These are phyloP conservation scores for Coleophoma eucalyptorum DNA, from an alignment of 2,329 filamentous ascomycete genomes.

Conservation along the genomic window DNA sequence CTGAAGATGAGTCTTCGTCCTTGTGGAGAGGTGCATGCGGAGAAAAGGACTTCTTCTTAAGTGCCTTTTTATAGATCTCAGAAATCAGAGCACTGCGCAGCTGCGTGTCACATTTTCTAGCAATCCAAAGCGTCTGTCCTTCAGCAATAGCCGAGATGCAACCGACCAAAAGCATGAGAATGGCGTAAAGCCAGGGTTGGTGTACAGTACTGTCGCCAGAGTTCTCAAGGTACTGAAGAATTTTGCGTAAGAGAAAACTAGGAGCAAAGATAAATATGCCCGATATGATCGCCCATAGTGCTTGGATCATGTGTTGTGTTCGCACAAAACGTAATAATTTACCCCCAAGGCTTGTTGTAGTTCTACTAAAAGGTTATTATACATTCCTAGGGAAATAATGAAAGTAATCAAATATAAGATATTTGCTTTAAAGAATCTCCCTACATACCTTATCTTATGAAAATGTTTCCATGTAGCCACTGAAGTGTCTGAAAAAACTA, in stretches of 20 bases:
- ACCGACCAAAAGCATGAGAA: conserved; percentile 60
- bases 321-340: conserved; percentile 61
- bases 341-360: conserved; percentile 42
- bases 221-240: conserved; percentile 63
- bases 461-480: conserved; percentile 63
- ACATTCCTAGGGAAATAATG: too few species aligned
- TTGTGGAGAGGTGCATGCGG: too few species aligned
- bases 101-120: conserved; percentile 62
- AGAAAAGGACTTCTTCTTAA: too few species aligned
- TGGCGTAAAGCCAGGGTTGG: conserved; percentile 69
- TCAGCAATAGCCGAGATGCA: conserved; percentile 55
- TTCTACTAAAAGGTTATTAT: conserved; percentile 66
- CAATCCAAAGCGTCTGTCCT: conserved; percentile 64
- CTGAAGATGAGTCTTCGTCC: too few species aligned
- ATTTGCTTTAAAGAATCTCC: conserved; percentile 59
- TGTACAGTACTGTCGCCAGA: conserved; percentile 55
- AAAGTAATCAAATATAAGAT: too few species aligned
- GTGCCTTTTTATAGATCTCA: conserved; percentile 62
- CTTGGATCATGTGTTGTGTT: conserved; percentile 54
- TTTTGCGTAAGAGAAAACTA: conserved; percentile 62
- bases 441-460: conserved; percentile 59
- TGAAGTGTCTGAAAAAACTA: conserved; percentile 56
- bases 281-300: conserved; percentile 57
- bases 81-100: conserved; percentile 66
- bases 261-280: conserved; percentile 63